Evolutionary conservation across 2,329 filamentous ascomycete species (phyloP).

Genomic region (Botrytis deweyae): DNA sequence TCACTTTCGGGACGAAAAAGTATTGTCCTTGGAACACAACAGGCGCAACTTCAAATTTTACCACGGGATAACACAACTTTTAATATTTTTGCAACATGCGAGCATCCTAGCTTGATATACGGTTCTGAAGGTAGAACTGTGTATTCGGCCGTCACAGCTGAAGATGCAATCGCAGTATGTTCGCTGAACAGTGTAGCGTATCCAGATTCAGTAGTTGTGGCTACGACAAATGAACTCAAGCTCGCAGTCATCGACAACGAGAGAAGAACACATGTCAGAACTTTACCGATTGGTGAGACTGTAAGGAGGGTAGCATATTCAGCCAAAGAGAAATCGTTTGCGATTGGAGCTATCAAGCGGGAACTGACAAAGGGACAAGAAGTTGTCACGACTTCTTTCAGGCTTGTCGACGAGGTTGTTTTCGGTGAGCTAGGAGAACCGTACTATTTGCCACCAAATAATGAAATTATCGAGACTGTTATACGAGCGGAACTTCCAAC

Average conservation of each 20-base stretch:
- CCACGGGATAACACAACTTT: constrained; percentile 66
- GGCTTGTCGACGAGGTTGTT: constrained; percentile 84
- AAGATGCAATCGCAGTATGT: constrained; percentile 78
- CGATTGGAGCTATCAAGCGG: constrained; percentile 79
- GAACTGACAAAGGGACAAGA: constrained; percentile 71
- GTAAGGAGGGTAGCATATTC: constrained; percentile 87
- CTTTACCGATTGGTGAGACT: constrained; percentile 75
- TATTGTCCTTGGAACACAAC: constrained; percentile 80
- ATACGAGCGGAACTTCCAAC: constrained; percentile 72
- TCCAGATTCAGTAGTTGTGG: constrained; percentile 76
- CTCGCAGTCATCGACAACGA: constrained; percentile 81
- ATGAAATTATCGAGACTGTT: constrained; percentile 81
- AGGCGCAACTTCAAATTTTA: constrained; percentile 77
- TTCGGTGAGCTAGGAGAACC: constrained; percentile 75
- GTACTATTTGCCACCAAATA: constrained; percentile 50
- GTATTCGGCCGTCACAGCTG: constrained; percentile 90
- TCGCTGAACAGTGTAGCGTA: constrained; percentile 80
- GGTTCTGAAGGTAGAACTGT: constrained; percentile 82
- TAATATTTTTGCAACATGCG: constrained; percentile 89
- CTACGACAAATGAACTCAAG: constrained; percentile 72
- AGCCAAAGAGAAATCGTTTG: constrained; percentile 74
- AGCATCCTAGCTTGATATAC: constrained; percentile 93
- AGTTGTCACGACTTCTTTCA: constrained; percentile 74
- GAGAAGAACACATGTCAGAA: constrained; percentile 82
- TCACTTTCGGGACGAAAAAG: constrained; percentile 72